Base-by-base conservation (phyloP, 2,329 filamentous ascomycete genomes). In the Ophiostoma piceae region DNA sequence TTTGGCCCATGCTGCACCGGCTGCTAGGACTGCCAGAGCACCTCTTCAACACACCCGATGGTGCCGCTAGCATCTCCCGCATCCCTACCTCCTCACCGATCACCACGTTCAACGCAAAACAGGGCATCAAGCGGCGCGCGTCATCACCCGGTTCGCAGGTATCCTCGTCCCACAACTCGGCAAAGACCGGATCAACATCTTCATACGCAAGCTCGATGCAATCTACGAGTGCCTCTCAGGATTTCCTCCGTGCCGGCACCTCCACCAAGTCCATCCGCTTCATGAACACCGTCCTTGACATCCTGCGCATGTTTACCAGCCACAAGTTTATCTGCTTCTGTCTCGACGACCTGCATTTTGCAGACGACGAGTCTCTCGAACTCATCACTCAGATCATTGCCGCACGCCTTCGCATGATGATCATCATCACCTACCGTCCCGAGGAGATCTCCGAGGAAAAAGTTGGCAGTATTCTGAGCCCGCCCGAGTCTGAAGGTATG, bases 291-390 rank as follows among this genome's bases (percentile, higher is more conserved):
- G 94, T 96, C 74, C 81, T 97, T 65, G 94, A 97, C 74, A 90
- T 97, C 11, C 79, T 97, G 67, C 87, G 92, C 68, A 87, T 96
- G 60, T 88, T 98, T 69, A 90, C 92, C 0, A 84, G 89, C 26
- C 89, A 94, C 77, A 95, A 94, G 75, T 88, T 97, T 75, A 93
- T 97, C 69, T 96, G 92, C 76, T 89, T 97, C 74, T 93, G 89
- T 74, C 80, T 97, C 37, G 94, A 97, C 76, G 94, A 97, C 78
- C 81, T 97, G 41, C 93, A 97, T 75, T 95, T 92, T 78, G 92
- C 93, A 7, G 94, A 97, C 76, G 87, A 90, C 35, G 94, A 97
- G 78, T 95, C 91, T 16, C 80, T 95, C 66, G 92, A 96, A 71
- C 82, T 97, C 68, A 89, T 97, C 54, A 86, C 89, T 19, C 90